These are phyloP conservation scores for Monascus ruber DNA, from an alignment of 2,329 filamentous ascomycete species.

Conservation along the genomic window DNA sequence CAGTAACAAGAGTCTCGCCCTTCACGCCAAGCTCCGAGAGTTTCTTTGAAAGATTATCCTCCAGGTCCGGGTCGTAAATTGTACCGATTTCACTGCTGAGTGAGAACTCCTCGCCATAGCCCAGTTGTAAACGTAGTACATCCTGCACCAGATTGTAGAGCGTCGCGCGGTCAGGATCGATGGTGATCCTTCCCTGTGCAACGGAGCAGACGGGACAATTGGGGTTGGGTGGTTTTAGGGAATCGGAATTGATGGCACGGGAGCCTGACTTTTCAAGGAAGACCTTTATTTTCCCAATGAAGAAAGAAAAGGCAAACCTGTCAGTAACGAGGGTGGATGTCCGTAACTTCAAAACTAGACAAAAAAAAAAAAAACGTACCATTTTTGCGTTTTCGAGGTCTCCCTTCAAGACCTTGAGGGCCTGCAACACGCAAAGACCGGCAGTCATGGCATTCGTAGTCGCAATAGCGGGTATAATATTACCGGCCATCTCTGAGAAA, in stretches of 20 bases:
- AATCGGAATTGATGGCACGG: slow-evolving; percentile 47
- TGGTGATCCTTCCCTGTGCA: slow-evolving; percentile 53
- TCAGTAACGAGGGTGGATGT: too few relatives aligned
- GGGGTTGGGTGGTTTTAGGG: slow-evolving; percentile 56
- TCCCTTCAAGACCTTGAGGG: slow-evolving; percentile 75
- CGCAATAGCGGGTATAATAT: slow-evolving; percentile 96
- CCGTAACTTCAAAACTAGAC: neutral
- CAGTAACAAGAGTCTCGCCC: slow-evolving; percentile 63
- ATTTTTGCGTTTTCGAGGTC: slow-evolving; percentile 64
- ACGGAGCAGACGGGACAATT: slow-evolving; percentile 76
- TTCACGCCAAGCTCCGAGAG: slow-evolving; percentile 66
- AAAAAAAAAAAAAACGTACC: slow-evolving; percentile 31
- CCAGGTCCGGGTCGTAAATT: slow-evolving; percentile 84
- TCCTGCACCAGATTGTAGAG: slow-evolving; percentile 68
- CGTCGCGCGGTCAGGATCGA: slow-evolving; percentile 61
- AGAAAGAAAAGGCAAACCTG: neutral
- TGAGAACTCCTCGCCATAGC: slow-evolving; percentile 71
- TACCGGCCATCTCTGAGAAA: slow-evolving; percentile 78
- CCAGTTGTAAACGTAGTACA: slow-evolving; percentile 57
- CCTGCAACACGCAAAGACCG: slow-evolving; percentile 79
- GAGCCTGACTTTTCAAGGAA: slow-evolving; percentile 62
- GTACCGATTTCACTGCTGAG: slow-evolving; percentile 62
- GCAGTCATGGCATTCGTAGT: slow-evolving; percentile 97
- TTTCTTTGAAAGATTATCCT: slow-evolving; percentile 72
- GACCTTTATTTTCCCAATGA: slow-evolving; percentile 36